Percentiles rank a stretch among this genome's conserved stretches.
Conservation (phyloP, 108 stramenopile genomes). For the Discostella pseudostelligera region DNA sequence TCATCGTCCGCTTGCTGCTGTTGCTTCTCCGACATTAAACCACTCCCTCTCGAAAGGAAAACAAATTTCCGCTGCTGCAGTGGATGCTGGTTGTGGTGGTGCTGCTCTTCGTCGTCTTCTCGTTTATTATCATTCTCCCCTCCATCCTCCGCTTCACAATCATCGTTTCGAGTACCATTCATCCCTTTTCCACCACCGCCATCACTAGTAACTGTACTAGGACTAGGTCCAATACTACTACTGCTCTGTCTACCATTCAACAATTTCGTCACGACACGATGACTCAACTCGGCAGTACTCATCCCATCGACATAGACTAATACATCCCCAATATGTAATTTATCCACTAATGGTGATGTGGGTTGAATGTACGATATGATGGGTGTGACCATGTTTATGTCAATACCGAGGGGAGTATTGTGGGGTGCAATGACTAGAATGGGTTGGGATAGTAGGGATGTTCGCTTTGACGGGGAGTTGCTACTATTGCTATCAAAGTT, state of each 20-base stretch:
- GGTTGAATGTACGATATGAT: slow-evolving; percentile 16
- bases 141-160: too few species aligned
- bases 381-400: slow-evolving; percentile 11
- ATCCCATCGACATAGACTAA: slow-evolving; percentile 3
- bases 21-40: too few species aligned
- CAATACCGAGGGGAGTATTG: slow-evolving; percentile 8
- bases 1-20: too few species aligned
- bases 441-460: too few species aligned
- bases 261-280: neutral
- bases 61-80: too few species aligned
- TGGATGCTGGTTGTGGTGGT: too few species aligned
- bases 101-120: too few species aligned
- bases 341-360: neutral
- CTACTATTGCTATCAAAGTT: neutral
- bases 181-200: too few species aligned
- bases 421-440: neutral
- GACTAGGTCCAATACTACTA: neutral
- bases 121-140: too few species aligned
- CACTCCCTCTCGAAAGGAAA: too few species aligned
- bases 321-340: slow-evolving; percentile 4
- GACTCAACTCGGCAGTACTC: neutral
- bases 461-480: neutral
- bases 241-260: neutral
- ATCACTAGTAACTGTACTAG: too few species aligned
- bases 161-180: too few species aligned